phyloP scores from a whole-genome alignment of 2,329 filamentous ascomycete species.

The Sarocladium kiliense region DNA sequence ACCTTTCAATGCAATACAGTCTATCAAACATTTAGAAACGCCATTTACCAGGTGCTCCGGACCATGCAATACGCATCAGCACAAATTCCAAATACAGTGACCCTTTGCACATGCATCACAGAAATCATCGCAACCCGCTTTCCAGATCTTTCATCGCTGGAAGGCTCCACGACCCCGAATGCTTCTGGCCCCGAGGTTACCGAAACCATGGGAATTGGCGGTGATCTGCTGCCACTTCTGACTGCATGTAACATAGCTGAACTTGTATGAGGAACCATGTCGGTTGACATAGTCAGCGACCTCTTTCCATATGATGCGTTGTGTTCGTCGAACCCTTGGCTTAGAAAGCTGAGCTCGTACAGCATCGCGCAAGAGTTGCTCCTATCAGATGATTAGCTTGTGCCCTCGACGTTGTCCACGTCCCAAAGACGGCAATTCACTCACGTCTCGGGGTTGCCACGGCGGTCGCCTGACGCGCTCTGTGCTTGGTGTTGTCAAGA shows the following conservation, averaged over 20 bases:
- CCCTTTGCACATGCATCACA: too few relatives aligned
- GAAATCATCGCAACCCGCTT: too few relatives aligned
- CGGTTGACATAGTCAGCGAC: slow-evolving; percentile 48
- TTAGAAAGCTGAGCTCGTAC: background rate
- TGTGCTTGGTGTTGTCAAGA: slow-evolving; percentile 57
- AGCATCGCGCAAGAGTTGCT: slow-evolving; percentile 35
- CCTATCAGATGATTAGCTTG: background rate
- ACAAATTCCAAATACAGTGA: too few relatives aligned
- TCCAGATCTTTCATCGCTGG: background rate
- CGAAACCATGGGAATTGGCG: background rate
- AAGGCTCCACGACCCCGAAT: background rate
- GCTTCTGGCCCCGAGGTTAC: background rate
- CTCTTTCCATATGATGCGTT: slow-evolving; percentile 51
- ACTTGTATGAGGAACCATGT: slow-evolving; percentile 52
- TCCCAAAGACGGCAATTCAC: too few relatives aligned
- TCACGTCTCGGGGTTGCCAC: slow-evolving; percentile 53
- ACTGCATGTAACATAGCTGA: slow-evolving; percentile 21
- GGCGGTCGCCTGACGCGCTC: slow-evolving; percentile 60
- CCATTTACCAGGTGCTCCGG: too few relatives aligned
- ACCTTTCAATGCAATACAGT: background rate
- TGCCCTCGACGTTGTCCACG: too few relatives aligned
- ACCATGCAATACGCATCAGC: too few relatives aligned
- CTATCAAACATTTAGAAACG: too few relatives aligned
- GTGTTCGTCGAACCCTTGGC: slow-evolving; percentile 10
- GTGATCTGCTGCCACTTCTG: slow-evolving; percentile 5